phyloP scores from a whole-genome alignment of 2,329 filamentous ascomycete species.

The Aspergillus neotritici region DNA sequence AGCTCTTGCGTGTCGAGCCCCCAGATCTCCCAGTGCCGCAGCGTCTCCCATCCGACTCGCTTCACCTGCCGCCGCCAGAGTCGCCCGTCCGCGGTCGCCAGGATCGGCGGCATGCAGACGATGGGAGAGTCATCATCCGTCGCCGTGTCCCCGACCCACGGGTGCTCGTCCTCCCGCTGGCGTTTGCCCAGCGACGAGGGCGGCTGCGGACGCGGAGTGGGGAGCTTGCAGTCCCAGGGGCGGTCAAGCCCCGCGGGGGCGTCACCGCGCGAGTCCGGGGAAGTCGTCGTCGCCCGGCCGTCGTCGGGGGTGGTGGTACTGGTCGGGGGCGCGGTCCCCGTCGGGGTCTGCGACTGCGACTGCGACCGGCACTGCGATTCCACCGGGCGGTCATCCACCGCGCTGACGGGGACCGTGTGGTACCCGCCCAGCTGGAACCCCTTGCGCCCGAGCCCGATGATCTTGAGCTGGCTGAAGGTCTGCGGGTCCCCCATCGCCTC shows the following conservation, averaged over 20 bases:
- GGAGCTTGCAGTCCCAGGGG: background rate
- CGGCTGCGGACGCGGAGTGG: background rate
- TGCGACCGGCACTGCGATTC: slow-evolving; percentile 7
- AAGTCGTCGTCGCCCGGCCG: background rate
- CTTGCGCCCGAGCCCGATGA: slow-evolving; percentile 37
- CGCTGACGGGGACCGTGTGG: slow-evolving; percentile 26
- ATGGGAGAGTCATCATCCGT: background rate
- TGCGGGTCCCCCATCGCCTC: slow-evolving; percentile 29
- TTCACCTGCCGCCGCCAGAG: slow-evolving; percentile 30
- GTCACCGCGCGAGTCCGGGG: background rate
- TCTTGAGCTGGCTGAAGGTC: slow-evolving; percentile 27
- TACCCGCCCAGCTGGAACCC: slow-evolving; percentile 34
- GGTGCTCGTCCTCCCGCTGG: slow-evolving; percentile 9
- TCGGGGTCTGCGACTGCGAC: slow-evolving; percentile 10
- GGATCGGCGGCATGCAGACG: slow-evolving; percentile 7
- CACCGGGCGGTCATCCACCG: background rate
- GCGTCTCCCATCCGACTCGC: slow-evolving; percentile 36
- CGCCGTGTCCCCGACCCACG: background rate
- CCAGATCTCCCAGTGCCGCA: slow-evolving; percentile 42
- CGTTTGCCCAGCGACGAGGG: slow-evolving; percentile 19
- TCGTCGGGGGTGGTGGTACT: slow-evolving; percentile 3
- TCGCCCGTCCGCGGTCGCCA: slow-evolving; percentile 16
- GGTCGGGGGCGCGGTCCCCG: background rate
- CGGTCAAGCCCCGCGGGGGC: background rate
- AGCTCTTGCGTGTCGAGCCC: slow-evolving; percentile 38